Evolutionary conservation across 2,329 filamentous ascomycete species (phyloP).

Genomic region (Colletotrichum simmondsii): DNA sequence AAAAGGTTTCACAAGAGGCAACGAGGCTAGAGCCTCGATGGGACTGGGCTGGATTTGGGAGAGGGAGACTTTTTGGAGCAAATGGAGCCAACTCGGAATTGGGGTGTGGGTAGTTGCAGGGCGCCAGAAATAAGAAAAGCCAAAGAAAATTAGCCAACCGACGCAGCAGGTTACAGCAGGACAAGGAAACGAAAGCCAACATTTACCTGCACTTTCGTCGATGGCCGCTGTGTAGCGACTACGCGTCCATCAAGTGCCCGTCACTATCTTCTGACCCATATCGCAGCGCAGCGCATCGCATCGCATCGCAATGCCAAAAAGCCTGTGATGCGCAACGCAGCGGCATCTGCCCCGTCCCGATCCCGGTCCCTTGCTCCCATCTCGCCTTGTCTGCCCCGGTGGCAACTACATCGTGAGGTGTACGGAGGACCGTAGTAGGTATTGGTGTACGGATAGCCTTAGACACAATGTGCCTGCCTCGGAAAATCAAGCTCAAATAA

Average conservation of each 20-base stretch:
- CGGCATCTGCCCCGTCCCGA: neutral
- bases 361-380: neutral
- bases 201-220: conserved; percentile 13
- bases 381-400: neutral
- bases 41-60: conserved; percentile 20
- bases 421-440: neutral
- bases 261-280: neutral
- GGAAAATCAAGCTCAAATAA: neutral
- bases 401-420: neutral
- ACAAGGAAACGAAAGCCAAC: neutral
- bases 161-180: conserved; percentile 22
- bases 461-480: neutral
- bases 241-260: conserved; percentile 21
- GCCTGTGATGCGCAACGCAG: neutral
- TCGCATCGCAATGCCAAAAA: neutral
- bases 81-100: conserved; percentile 6
- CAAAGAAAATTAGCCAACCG: neutral
- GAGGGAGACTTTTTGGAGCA: conserved; percentile 14
- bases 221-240: conserved; percentile 15
- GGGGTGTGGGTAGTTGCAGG: conserved; percentile 29
- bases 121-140: conserved; percentile 3
- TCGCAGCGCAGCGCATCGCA: neutral
- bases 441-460: neutral
- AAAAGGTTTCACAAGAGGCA: conserved; percentile 36
- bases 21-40: conserved; percentile 32